Base-by-base conservation (phyloP, 164 flowering plant species). In the Stephania yunnanensis region DNA sequence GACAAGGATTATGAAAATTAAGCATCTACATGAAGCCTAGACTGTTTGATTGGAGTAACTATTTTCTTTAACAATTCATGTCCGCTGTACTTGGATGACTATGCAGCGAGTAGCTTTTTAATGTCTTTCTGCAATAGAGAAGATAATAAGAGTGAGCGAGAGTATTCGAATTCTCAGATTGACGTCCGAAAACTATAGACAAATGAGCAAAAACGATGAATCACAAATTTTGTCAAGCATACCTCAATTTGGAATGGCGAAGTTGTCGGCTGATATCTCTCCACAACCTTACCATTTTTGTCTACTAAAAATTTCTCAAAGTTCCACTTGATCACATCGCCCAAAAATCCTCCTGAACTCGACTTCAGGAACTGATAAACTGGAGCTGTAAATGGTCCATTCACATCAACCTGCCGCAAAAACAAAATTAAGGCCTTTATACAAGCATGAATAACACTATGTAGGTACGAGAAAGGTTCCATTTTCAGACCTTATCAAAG, bases 161-260 rank as follows among this genome's bases (percentile, higher is more conserved):
- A 31, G 70, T 20, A 68, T 36, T 2, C 31, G 20, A 65, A 22
- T 29, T 68, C n/a, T 30, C 42, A 3, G 31, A 42, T n/a, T 50
- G 55, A 50, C 15, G 15, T 10, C 55, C 55, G 7, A 48, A 48
- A 48, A 48, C 10, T 48, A 48, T 12, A 48, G 53, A 36, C 4
- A 7, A 30, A 53, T 55, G 29, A 9, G 7, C 25, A 55, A 44
- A 46, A 29, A 72, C 30, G 36, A 63, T 36, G 42, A 36, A 36
- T 36, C 42, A 36, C 4, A 36, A 36, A 36, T 36, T 58, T 58
- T 58, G n/a, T 42, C 11, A 44, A 67, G 30, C 76, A 52, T 87
- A 93, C 98, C 98, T 95, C 98, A 19, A 95, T 95, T 76, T 92
- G 96, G 77, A 92, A 83, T 72, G 98, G 98, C 7, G 93, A 87